Evolutionary conservation across 768 basidiomycete species (phyloP).

Genomic region (Tulasnella sp.): DNA sequence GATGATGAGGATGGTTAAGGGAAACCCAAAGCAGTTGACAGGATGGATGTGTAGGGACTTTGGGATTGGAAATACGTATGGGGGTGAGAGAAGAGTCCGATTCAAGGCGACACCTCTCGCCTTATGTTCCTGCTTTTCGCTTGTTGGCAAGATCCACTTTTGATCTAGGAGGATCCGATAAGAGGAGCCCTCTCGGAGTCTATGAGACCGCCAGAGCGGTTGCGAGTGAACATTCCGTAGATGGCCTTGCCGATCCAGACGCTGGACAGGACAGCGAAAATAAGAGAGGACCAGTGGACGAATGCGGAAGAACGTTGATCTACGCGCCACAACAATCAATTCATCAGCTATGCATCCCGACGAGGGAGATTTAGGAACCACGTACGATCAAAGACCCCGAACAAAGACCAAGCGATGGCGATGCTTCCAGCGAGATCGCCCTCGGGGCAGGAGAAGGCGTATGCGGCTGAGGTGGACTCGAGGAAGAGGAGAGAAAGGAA

Average conservation of each 20-base stretch:
- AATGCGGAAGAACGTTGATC: constrained; percentile 55
- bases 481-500: constrained; percentile 86
- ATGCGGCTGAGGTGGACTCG: constrained; percentile 83
- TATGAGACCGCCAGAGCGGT: constrained; percentile 38
- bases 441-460: constrained; percentile 81
- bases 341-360: not conserved
- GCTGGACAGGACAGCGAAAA: constrained; percentile 71
- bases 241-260: constrained; percentile 75
- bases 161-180: constrained; percentile 27
- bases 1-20: too few relatives aligned
- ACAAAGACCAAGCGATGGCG: constrained; percentile 87
- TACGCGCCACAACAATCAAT: constrained; percentile 23
- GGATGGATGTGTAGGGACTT: too few relatives aligned
- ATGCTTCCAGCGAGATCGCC: constrained; percentile 89
- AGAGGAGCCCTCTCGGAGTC: constrained; percentile 88
- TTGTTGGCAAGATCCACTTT: too few relatives aligned
- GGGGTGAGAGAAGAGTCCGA: too few relatives aligned
- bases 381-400: constrained; percentile 67
- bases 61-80: too few relatives aligned
- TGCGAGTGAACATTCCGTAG: constrained; percentile 38
- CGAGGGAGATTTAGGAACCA: too few relatives aligned
- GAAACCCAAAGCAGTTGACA: too few relatives aligned
- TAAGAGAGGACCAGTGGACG: constrained; percentile 85
- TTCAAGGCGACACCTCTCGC: too few relatives aligned
- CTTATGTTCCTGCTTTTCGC: too few relatives aligned